phyloP scores from a whole-genome alignment of 352 stramenopile species.

The Pythium vanterpoolii region DNA sequence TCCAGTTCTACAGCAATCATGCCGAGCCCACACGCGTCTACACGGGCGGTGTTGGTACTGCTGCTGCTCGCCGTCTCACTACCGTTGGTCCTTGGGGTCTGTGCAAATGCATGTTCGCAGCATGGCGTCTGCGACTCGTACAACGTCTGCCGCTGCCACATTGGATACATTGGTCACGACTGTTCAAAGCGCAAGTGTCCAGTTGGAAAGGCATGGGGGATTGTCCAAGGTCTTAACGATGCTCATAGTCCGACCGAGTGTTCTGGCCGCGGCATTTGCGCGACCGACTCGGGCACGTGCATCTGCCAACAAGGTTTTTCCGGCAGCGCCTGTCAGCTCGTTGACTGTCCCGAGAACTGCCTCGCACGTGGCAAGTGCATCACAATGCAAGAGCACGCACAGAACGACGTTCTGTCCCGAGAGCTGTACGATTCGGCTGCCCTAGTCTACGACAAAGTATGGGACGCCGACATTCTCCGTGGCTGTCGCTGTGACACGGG shows the following conservation, averaged over 20 bases:
- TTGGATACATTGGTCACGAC: slow-evolving; percentile 60
- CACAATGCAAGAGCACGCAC: slow-evolving; percentile 57
- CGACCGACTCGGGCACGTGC: slow-evolving; percentile 62
- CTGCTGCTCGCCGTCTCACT: slow-evolving; percentile 2
- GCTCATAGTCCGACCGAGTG: slow-evolving; percentile 51
- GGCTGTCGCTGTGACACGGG: slow-evolving; percentile 74
- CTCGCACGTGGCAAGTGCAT: slow-evolving; percentile 55
- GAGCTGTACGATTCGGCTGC: slow-evolving; percentile 45
- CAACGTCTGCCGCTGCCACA: slow-evolving; percentile 51
- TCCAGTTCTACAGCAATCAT: neutral
- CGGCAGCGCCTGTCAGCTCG: slow-evolving; percentile 61
- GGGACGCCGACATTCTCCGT: slow-evolving; percentile 74
- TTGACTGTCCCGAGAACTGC: slow-evolving; percentile 51
- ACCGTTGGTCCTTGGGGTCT: slow-evolving; percentile 26
- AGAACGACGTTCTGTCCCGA: slow-evolving; percentile 44
- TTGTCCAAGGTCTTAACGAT: slow-evolving; percentile 37
- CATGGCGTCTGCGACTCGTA: slow-evolving; percentile 54
- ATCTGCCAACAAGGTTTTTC: slow-evolving; percentile 80
- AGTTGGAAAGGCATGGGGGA: slow-evolving; percentile 46
- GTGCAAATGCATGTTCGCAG: slow-evolving; percentile 53
- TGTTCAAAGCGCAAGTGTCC: slow-evolving; percentile 57
- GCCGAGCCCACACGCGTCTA: neutral
- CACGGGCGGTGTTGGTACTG: neutral
- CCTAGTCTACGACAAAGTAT: slow-evolving; percentile 49
- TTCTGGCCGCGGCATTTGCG: slow-evolving; percentile 70